Conservation (phyloP, 1,284 basidiomycete species). For the Apiotrichum porosum region DNA sequence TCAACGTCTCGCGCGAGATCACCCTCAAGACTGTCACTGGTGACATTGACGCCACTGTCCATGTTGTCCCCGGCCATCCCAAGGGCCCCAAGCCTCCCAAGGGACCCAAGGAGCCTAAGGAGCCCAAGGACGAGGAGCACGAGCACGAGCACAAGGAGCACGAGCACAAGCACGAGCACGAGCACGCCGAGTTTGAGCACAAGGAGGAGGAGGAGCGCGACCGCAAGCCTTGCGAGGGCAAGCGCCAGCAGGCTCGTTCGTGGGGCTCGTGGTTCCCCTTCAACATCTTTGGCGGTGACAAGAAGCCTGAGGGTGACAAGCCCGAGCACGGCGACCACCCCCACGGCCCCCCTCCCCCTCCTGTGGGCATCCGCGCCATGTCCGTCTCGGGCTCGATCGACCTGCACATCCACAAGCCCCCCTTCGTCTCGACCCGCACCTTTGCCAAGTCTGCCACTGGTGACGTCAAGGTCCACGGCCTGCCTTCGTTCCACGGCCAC, state of each 20-base stretch:
- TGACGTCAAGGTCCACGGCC: conserved; percentile 40
- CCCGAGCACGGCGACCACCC: neutral
- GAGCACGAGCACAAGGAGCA: conserved; percentile 7
- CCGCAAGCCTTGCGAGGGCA: neutral
- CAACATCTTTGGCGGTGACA: conserved; percentile 7
- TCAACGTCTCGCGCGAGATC: conserved; percentile 27
- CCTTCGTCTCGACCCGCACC: conserved; percentile 37
- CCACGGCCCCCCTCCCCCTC: conserved; percentile 7
- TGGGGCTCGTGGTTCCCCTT: neutral
- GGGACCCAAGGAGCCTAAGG: conserved; percentile 8
- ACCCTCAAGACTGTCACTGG: conserved; percentile 27
- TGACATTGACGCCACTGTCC: conserved; percentile 28
- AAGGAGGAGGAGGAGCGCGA: neutral
- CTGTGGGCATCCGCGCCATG: conserved; percentile 25
- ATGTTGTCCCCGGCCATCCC: conserved; percentile 17
- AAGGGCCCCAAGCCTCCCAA: conserved; percentile 5
- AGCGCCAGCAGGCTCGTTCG: neutral
- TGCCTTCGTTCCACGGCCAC: conserved; percentile 24
- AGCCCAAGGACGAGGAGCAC: conserved; percentile 7
- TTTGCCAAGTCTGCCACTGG: conserved; percentile 50
- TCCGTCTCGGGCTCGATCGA: conserved; percentile 25
- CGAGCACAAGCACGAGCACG: conserved; percentile 16
- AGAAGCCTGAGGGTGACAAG: conserved; percentile 4
- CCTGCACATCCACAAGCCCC: conserved; percentile 18
- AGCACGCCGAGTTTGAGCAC: conserved; percentile 6